These are phyloP conservation scores for Papiliotrema laurentii DNA, from an alignment of 1,284 basidiomycete genomes.

Conservation along the genomic window DNA sequence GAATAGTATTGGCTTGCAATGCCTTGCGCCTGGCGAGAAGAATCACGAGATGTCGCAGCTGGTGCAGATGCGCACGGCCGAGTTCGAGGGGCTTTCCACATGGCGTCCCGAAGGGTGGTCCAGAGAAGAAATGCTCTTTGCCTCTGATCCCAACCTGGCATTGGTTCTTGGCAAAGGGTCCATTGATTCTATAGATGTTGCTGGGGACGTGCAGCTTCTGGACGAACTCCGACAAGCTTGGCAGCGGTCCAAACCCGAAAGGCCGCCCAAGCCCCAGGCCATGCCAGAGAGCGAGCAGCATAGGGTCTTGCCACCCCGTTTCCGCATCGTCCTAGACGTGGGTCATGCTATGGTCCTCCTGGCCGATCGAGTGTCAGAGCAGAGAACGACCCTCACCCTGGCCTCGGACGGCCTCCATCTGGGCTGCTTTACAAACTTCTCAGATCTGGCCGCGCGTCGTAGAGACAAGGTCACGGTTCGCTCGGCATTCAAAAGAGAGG, in stretches of 20 bases:
- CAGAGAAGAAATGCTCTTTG: conserved; percentile 33
- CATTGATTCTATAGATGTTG: conserved; percentile 32
- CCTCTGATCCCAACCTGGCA: conserved; percentile 36
- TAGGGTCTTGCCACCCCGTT: conserved; percentile 27
- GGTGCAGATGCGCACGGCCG: conserved; percentile 27
- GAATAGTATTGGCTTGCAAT: conserved; percentile 28
- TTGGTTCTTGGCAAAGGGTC: conserved; percentile 24
- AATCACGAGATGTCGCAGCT: conserved; percentile 27
- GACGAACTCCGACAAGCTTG: conserved; percentile 28
- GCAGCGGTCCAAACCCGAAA: conserved; percentile 9
- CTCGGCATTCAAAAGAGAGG: conserved; percentile 29
- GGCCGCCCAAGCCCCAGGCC: conserved; percentile 2
- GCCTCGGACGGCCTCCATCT: conserved; percentile 29
- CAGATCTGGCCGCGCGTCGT: conserved; percentile 26
- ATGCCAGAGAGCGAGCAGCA: too few species aligned
- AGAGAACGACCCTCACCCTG: conserved; percentile 30
- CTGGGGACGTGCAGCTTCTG: conserved; percentile 34
- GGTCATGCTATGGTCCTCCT: conserved; percentile 30
- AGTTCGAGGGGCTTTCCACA: conserved; percentile 33
- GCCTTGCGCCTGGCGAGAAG: conserved; percentile 28
- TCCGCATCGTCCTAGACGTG: conserved; percentile 32
- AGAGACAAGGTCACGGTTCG: conserved; percentile 13
- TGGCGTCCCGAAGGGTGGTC: conserved; percentile 40
- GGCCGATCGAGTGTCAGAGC: conserved; percentile 26
- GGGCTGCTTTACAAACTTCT: conserved; percentile 25